Conservation (phyloP, 208 protist genomes). For the Leishmania lainsoni region DNA sequence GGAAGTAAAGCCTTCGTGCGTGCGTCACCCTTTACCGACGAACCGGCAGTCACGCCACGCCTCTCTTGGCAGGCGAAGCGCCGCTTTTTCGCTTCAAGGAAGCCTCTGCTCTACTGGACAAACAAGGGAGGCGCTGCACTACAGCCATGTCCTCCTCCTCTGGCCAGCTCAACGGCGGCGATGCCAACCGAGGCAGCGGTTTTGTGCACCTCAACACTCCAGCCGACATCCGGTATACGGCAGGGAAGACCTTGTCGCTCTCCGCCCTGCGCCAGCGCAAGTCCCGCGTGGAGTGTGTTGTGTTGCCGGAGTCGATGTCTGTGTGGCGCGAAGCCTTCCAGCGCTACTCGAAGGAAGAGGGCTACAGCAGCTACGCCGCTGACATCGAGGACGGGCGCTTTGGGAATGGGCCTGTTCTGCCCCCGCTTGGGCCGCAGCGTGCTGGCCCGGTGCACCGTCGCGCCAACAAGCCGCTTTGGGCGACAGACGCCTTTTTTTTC, state of each 20-base stretch:
- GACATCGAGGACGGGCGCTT: conserved; percentile 71
- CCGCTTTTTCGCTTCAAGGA: neutral
- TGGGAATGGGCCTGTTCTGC: conserved; percentile 60
- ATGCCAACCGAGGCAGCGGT: conserved; percentile 55
- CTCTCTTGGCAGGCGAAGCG: neutral
- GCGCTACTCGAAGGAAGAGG: conserved; percentile 47
- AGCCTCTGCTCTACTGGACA: neutral
- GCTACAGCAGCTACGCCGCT: conserved; percentile 56
- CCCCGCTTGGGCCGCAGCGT: conserved; percentile 41
- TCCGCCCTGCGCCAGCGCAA: conserved; percentile 53
- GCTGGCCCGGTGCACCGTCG: conserved; percentile 19
- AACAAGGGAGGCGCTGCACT: no score
- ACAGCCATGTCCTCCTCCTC: conserved; percentile 2
- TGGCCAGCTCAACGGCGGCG: neutral
- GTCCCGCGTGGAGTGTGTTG: conserved; percentile 68
- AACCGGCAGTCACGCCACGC: neutral
- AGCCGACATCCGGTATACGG: conserved; percentile 71
- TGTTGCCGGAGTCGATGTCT: conserved; percentile 49
- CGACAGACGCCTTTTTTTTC: conserved; percentile 16
- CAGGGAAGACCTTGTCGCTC: conserved; percentile 62
- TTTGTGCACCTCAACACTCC: conserved; percentile 92
- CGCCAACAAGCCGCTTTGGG: neutral
- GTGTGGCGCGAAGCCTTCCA: conserved; percentile 64
- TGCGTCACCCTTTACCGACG: neutral
- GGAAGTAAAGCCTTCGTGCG: no score